These are phyloP conservation scores for Alloascoidea africana DNA, from an alignment of 805 yeast genomes.

Conservation along the genomic window DNA sequence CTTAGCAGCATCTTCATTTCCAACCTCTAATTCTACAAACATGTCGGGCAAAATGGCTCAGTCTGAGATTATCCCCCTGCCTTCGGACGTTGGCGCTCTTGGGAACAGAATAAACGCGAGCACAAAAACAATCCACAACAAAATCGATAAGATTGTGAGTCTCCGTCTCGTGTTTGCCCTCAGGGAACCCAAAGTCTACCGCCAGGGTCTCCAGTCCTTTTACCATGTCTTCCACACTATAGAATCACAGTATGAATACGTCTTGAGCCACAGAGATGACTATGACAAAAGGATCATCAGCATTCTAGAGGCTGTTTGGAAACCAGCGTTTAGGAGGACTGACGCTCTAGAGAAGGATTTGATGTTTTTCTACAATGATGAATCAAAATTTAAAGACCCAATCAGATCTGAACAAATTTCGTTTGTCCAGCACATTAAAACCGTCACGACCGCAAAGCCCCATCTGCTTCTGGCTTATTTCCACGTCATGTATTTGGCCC, in stretches of 20 bases:
- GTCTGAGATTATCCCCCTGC: conserved; percentile 57
- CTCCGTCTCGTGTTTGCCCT: conserved; percentile 61
- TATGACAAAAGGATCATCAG: conserved; percentile 18
- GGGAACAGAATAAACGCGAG: conserved; percentile 67
- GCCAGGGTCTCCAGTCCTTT: conserved; percentile 55
- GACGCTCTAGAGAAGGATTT: conserved; percentile 44
- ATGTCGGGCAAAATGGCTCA: conserved; percentile 9
- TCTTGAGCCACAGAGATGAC: conserved; percentile 6
- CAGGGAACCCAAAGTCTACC: conserved; percentile 59
- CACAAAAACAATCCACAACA: conserved; percentile 52
- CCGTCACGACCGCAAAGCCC: conserved; percentile 44
- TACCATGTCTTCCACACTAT: conserved; percentile 14
- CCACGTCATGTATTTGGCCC: conserved; percentile 73
- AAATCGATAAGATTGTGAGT: conserved; percentile 52
- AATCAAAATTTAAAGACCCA: conserved; percentile 41
- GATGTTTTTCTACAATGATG: conserved; percentile 40
- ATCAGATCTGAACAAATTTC: conserved; percentile 45
- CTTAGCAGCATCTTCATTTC: too few relatives aligned
- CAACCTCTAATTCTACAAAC: neutral
- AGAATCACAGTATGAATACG: conserved; percentile 12
- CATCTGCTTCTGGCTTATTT: conserved; percentile 62
- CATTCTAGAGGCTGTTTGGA: conserved; percentile 46
- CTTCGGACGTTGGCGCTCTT: conserved; percentile 71
- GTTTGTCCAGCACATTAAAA: conserved; percentile 44
- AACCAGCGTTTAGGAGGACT: conserved; percentile 53